These are phyloP conservation scores for Exophiala sideris DNA, from an alignment of 2,329 filamentous ascomycete genomes.

Conservation along the genomic window DNA sequence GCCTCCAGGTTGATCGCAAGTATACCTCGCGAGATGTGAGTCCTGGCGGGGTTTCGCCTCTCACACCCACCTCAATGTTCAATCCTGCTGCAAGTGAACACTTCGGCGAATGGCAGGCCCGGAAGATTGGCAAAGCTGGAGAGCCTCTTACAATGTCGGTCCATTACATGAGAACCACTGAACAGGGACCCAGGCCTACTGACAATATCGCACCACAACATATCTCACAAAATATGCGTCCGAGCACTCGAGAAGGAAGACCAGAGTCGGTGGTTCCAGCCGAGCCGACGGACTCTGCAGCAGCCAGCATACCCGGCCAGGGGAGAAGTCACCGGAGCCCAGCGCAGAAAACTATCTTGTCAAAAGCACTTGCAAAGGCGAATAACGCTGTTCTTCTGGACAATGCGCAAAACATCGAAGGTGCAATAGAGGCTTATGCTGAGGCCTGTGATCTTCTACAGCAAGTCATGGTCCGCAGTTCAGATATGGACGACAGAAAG, in stretches of 20 bases:
- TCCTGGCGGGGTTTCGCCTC: constrained; percentile 10
- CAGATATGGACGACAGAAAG: constrained; percentile 78
- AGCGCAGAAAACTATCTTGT: constrained; percentile 92
- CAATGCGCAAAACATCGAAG: constrained; percentile 92
- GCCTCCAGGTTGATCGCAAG: constrained; percentile 7
- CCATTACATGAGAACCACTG: constrained; percentile 21
- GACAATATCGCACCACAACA: constrained; percentile 16
- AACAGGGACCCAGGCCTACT: neutral
- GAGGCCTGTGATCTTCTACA: constrained; percentile 87
- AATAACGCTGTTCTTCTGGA: constrained; percentile 94
- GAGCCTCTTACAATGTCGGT: constrained; percentile 25
- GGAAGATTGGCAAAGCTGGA: constrained; percentile 20
- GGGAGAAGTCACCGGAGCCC: constrained; percentile 46
- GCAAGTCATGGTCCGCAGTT: constrained; percentile 80
- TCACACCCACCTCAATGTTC: constrained; percentile 27
- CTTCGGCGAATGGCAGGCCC: constrained; percentile 24
- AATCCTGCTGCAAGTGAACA: constrained; percentile 23
- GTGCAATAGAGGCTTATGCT: constrained; percentile 81
- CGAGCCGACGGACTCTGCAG: neutral
- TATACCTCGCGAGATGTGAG: constrained; percentile 9
- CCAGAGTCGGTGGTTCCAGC: constrained; percentile 7
- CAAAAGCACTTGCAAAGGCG: constrained; percentile 89
- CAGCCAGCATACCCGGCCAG: constrained; percentile 20
- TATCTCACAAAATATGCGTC: constrained; percentile 8
- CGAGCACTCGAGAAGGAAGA: constrained; percentile 9